phyloP scores from a whole-genome alignment of 495 filamentous ascomycete species.

The Xylaria nigripes region DNA sequence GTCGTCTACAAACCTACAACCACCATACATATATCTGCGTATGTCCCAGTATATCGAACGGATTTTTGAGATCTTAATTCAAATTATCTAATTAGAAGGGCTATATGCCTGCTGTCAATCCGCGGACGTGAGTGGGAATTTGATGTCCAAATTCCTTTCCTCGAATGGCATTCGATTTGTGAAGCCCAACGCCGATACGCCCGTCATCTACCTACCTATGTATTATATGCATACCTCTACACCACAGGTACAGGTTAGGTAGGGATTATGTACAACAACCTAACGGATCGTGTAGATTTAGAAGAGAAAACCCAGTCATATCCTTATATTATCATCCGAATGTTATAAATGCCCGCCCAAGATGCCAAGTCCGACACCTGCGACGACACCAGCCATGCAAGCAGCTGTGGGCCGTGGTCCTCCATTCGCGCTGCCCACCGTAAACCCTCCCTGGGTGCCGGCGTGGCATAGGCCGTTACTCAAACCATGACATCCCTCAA shows the following conservation, averaged over 20 bases:
- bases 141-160: background rate
- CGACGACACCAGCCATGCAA: slow-evolving; percentile 20
- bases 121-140: background rate
- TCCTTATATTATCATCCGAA: slow-evolving; percentile 11
- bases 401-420: slow-evolving; percentile 21
- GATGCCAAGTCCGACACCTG: slow-evolving; percentile 21
- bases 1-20: no score
- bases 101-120: background rate
- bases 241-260: background rate
- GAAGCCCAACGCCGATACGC: background rate
- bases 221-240: background rate
- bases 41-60: no score
- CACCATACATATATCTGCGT: no score
- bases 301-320: background rate
- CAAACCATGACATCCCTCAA: slow-evolving; percentile 51
- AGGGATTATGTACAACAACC: background rate
- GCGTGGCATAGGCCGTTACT: slow-evolving; percentile 45
- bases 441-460: slow-evolving; percentile 22
- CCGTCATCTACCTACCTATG: no score
- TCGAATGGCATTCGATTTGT: background rate
- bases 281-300: background rate
- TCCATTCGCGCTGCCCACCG: slow-evolving; percentile 17
- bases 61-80: no score
- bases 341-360: slow-evolving; percentile 18
- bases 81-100: no score